Evolutionary conservation across 768 basidiomycete genomes (phyloP), one percentile per base, ranked within the genome.

Genomic region (Boletus vermiculosoides): DNA sequence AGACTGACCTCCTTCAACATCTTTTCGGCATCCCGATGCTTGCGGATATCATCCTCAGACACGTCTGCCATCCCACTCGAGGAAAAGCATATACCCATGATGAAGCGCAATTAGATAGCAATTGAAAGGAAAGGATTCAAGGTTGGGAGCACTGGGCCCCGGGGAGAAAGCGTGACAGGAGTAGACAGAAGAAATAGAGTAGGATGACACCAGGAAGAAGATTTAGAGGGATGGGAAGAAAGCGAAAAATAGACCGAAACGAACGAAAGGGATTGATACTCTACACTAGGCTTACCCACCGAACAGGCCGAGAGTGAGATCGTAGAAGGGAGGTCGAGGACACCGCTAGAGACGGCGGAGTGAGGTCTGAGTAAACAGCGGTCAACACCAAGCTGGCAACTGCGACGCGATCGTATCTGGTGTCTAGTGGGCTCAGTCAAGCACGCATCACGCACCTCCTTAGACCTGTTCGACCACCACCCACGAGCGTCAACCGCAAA

Each of bases 11-110:
- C 90, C 69, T 79, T 87, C 56, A 95, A 76, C 63, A 84, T 80
- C 74, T 86, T 90, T 74, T 93, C 91, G 6, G 81, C 90, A 63
- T 87, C 86, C 54, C 77, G 76, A 65, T 92, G 85, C 59, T 78
- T 72, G 61, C 75, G 74, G 73, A 78, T 86, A 62, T 90, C 90
- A 41, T 86, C 82, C 50, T 92, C 90, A 11, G 81, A 77, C 8
- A 88, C 77, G 50, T 87, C 89, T 2, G 79, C 71, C 6, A 75
- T 76, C 0, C 75, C 75, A 13, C 72, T 48, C 12, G 87, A 77
- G 25, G 92, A 94, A 66, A 92, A 74, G 70, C 92, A 95, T 37
- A 83, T 82, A 58, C 94, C 93, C 90, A 92, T 91, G 58, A 58
- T 36, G 52, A 25, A 46, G 45, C 4, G 0, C 7, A 44, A 54